Percentiles rank a stretch among this genome's conserved stretches.
Conservation (phyloP, 148 eudicot genomes). For the Rhododendron molle region DNA sequence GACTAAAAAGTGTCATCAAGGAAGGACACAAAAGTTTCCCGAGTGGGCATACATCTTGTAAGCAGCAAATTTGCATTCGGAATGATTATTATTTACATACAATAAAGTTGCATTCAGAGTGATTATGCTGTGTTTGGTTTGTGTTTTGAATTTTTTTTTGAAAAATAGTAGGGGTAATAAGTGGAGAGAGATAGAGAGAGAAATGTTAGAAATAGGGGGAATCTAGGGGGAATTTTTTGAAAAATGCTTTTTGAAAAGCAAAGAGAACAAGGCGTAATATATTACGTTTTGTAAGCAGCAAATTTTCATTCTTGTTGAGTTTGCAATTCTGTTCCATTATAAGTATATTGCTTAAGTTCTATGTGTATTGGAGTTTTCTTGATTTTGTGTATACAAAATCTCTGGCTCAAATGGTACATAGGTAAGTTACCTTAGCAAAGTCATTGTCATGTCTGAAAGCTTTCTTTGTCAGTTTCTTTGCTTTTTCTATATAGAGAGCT, state of each 20-base stretch:
- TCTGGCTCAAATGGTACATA: background rate
- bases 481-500: background rate
- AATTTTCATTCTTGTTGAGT: background rate
- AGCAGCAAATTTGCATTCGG: constrained; percentile 18
- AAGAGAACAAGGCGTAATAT: no score
- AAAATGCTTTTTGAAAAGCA: no score
- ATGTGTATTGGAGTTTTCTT: background rate
- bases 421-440: background rate
- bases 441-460: background rate
- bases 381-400: background rate
- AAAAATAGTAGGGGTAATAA: no score
- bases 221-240: no score
- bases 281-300: constrained; percentile 59
- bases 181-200: no score
- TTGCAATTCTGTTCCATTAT: background rate
- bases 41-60: constrained; percentile 94
- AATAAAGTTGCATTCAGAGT: background rate
- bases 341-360: background rate
- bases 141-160: no score
- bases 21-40: constrained; percentile 99
- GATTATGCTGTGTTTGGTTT: no score
- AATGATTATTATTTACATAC: background rate
- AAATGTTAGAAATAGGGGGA: no score
- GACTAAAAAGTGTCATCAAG: constrained; percentile 54
- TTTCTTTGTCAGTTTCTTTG: background rate